Conservation (phyloP, 2,329 filamentous ascomycete species). For the Clathrospora elynae region DNA sequence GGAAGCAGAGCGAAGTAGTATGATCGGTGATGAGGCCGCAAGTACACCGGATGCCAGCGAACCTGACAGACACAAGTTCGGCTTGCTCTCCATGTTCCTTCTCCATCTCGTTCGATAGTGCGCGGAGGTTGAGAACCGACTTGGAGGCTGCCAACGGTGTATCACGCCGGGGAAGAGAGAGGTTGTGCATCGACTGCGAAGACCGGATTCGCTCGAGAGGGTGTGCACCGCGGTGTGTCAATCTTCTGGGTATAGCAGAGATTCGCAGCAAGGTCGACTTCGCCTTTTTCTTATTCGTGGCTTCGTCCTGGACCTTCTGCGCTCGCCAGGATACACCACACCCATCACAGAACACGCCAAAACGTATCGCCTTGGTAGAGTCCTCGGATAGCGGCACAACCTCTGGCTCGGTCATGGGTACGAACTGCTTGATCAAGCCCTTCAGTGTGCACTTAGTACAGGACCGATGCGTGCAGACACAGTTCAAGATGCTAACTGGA, state of each 20-base stretch:
- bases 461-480: constrained; percentile 32
- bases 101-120: constrained; percentile 15
- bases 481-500: constrained; percentile 26
- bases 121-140: constrained; percentile 17
- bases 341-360: constrained; percentile 31
- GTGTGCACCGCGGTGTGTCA: constrained; percentile 6
- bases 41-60: constrained; percentile 27
- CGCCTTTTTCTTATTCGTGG: constrained; percentile 12
- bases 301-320: constrained; percentile 6
- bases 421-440: constrained; percentile 27
- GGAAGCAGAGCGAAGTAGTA: constrained; percentile 27
- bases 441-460: constrained; percentile 30
- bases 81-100: constrained; percentile 24
- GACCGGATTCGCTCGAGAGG: constrained; percentile 18
- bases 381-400: constrained; percentile 23
- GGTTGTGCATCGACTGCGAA: constrained; percentile 19
- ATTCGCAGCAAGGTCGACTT: constrained; percentile 15
- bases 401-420: constrained; percentile 32
- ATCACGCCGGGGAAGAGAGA: not conserved
- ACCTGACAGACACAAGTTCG: constrained; percentile 22
- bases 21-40: constrained; percentile 24
- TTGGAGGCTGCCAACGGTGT: constrained; percentile 2
- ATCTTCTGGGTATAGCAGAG: constrained; percentile 19
- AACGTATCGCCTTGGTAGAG: constrained; percentile 16
- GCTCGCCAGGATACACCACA: constrained; percentile 36